Base-by-base conservation (phyloP, 2,329 filamentous ascomycete species). In the Colletotrichum sp. region DNA sequence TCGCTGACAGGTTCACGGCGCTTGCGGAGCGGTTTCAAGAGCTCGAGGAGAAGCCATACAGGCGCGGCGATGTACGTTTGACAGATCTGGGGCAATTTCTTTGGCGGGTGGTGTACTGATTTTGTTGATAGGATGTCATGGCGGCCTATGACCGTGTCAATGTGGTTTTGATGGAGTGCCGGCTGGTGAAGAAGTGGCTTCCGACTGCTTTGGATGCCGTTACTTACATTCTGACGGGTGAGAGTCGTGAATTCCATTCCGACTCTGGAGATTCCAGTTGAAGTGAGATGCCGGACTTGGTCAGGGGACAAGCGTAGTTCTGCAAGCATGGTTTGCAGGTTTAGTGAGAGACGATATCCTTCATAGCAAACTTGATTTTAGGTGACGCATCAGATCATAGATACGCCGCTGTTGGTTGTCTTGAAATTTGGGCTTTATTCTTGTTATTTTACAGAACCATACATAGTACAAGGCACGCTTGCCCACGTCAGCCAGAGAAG, bases 371-470 rank as follows among this genome's bases (percentile, higher is more conserved):
- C 3, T 52, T n/a, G 43, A n/a, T 13, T 52, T 52, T 52, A 13
- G 12, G 43, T 24, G 43, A 12, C 43, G 3, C 43, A 52, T 7
- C n/a, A 13, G 43, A 52, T 21, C n/a, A 21, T 52, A 13, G 43
- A 52, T 52, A 52, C 43, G 3, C 43, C n/a, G n/a, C 43, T 13
- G 3, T 13, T 21, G 43, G n/a, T 52, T 52, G 43, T 52, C n/a
- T 52, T 13, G 43, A 13, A 52, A 21, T 59, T 68, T 34, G 70
- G 57, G 43, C 32, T 75, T 64, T 60, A 73, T 68, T 69, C 48
- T 71, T 71, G 57, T 75, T 75, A 75, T 60, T 73, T 73, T 75
- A 75, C 70, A 75, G 65, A 68, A 60, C 57, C 64, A 72, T 73
- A 75, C 70, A 75, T 69, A 68, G 43, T 68, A 75, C 73, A 75